These are phyloP conservation scores for Xanthoconium stramineum DNA, from an alignment of 768 basidiomycete species.

Conservation along the genomic window DNA sequence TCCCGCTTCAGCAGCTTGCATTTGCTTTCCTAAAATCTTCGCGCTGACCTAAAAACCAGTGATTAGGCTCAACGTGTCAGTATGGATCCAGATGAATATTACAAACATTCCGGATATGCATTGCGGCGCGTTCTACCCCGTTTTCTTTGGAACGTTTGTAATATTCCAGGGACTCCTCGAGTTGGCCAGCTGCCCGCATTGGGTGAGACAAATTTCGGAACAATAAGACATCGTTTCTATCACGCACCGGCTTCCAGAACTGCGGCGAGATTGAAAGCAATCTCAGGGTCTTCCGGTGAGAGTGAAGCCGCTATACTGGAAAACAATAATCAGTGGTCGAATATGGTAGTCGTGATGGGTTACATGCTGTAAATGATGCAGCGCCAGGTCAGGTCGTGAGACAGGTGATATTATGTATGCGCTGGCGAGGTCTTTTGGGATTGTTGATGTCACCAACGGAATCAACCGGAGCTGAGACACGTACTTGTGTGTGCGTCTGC, in stretches of 20 bases:
- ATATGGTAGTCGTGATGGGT: conserved; percentile 28
- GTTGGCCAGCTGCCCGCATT: conserved; percentile 56
- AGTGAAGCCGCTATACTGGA: conserved; percentile 77
- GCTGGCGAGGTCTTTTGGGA: conserved; percentile 71
- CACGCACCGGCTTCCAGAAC: conserved; percentile 84
- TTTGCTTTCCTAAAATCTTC: conserved; percentile 66
- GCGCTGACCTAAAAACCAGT: conserved; percentile 61
- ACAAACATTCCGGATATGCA: conserved; percentile 80
- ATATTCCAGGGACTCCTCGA: conserved; percentile 77
- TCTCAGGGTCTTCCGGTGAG: conserved; percentile 86
- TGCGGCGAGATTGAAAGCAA: conserved; percentile 87
- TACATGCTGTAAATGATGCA: conserved; percentile 76
- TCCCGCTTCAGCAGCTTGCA: conserved; percentile 37
- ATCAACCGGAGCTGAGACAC: conserved; percentile 29
- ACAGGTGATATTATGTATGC: conserved; percentile 83
- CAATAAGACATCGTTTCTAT: conserved; percentile 31
- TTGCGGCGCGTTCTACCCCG: conserved; percentile 77
- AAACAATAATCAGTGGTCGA: conserved; percentile 31
- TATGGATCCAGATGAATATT: conserved; percentile 17
- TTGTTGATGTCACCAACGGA: conserved; percentile 20
- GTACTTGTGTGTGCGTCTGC: conserved; percentile 86
- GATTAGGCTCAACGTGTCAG: conserved; percentile 10
- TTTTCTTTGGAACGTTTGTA: conserved; percentile 76
- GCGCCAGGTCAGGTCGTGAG: conserved; percentile 79
- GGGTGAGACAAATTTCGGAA: conserved; percentile 32